phyloP scores from a whole-genome alignment of 1,284 basidiomycete species.

The Puccinia coronata region DNA sequence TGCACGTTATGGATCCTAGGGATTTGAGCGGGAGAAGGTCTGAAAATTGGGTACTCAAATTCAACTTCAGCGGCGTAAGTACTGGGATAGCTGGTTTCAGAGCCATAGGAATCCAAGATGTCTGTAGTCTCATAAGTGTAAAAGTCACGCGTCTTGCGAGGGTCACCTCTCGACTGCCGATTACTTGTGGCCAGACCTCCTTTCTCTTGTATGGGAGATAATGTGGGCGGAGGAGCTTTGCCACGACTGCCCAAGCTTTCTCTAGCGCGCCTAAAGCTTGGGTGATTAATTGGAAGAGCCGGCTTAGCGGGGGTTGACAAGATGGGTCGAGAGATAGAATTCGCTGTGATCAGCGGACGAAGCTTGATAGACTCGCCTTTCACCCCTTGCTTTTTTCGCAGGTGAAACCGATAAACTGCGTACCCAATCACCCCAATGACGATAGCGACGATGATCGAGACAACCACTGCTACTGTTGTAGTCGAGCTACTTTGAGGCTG shows the following conservation, averaged over 20 bases:
- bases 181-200: not conserved
- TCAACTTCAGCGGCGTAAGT: constrained; percentile 14
- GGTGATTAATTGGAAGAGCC: not conserved
- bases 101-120: constrained; percentile 30
- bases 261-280: constrained; percentile 7
- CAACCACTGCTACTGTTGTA: constrained; percentile 19
- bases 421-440: constrained; percentile 11
- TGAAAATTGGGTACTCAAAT: constrained; percentile 18
- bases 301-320: not conserved
- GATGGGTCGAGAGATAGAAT: constrained; percentile 22
- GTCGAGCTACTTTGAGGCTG: not conserved
- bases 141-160: not conserved
- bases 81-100: constrained; percentile 17
- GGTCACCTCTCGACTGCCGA: not conserved
- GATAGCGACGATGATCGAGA: not conserved
- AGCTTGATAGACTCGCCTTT: constrained; percentile 4
- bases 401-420: constrained; percentile 27
- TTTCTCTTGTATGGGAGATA: not conserved
- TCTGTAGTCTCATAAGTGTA: constrained; percentile 30
- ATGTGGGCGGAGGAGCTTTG: not conserved
- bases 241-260: not conserved
- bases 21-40: constrained; percentile 23
- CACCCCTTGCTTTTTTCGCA: constrained; percentile 2
- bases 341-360: constrained; percentile 19
- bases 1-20: constrained; percentile 16